Conservation (phyloP, 345 rosid species). For the Sisymbrium irio region DNA sequence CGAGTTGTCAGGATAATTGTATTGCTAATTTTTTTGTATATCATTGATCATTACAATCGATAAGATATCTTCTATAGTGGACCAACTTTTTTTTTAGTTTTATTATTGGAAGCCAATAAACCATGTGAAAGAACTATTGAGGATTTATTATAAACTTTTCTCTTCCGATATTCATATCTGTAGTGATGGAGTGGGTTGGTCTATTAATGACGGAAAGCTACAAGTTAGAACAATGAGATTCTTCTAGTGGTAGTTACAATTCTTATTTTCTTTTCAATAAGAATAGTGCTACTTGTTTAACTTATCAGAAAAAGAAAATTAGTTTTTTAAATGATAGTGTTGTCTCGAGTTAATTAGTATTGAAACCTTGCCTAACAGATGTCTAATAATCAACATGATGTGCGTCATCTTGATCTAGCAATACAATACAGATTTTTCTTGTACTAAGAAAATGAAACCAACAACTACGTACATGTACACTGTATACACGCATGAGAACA, state of each 20-base stretch:
- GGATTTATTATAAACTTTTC: neutral
- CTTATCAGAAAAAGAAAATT: neutral
- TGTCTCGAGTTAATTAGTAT: slow-evolving; percentile 9
- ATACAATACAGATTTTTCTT: neutral
- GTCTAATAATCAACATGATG: neutral
- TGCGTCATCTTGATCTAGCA: neutral
- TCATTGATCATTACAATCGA: slow-evolving; percentile 1
- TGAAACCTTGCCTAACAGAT: slow-evolving; percentile 9
- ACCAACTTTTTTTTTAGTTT: neutral
- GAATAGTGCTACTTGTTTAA: neutral
- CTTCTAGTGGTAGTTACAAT: slow-evolving; percentile 12
- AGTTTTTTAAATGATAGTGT: neutral
- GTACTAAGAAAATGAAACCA: neutral
- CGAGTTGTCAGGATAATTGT: neutral
- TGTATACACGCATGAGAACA: neutral
- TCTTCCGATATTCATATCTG: slow-evolving; percentile 12
- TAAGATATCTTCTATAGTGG: slow-evolving; percentile 3
- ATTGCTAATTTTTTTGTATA: neutral
- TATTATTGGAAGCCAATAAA: neutral
- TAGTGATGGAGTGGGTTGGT: slow-evolving; percentile 22
- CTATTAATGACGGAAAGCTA: slow-evolving; percentile 26
- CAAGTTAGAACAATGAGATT: neutral
- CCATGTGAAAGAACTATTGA: neutral
- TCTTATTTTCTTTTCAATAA: neutral
- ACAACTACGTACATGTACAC: neutral